Evolutionary conservation across 2,329 filamentous ascomycete species (phyloP), one percentile per base, ranked within the genome.

Genomic region (Pseudocercospora fijiensis): DNA sequence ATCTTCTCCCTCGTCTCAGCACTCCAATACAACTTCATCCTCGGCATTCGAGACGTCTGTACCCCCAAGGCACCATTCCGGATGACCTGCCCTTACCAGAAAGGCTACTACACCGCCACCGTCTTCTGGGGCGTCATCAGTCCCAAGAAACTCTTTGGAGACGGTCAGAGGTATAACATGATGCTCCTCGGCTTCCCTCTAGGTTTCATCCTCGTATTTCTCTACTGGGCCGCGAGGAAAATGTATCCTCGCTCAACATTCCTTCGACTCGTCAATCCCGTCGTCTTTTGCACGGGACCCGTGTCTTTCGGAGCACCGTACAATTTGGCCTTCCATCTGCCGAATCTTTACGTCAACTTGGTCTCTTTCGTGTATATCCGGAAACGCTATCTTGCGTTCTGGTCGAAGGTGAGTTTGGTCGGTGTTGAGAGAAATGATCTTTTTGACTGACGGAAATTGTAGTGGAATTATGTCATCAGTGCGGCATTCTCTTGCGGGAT

Each of bases 1-100:
- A 91, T 96, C 75, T 93, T 95, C 66, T 84, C 84, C 45, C 90
- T 96, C 1, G 61, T 63, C 7, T 63, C 49, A 4, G 49, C 49
- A 26, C 20, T 53, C 8, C 11, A 53, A 26, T 53, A 18, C 49
- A 88, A 88, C 65, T 83, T 86, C 64, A 60, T 60, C 57, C 60
- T 60, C 18, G 57, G 37, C 4, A 64, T 60, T 11, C 49, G 47
- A 26, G 61, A 59, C 45, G 49, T 53, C 8, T 63, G 61, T 10
- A 59, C 61, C 1, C 8, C 55, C 8, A 24, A 56, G 3, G 60
- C 60, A n/a, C 52, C 60, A 5, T 62, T 62, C 26, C 26, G 60
- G 7, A 28, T 62, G n/a, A 27, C 53, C 41, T 62, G 60, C 13
- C 60, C 60, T 10, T 49, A 28, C 3, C 60, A 62, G 24, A 62